A percentile compares a stretch with the other conserved stretches of the same genome.
Conservation (phyloP, 176 grass and related monocot genomes). For the bread wheat (Triticum aestivum) region DNA sequence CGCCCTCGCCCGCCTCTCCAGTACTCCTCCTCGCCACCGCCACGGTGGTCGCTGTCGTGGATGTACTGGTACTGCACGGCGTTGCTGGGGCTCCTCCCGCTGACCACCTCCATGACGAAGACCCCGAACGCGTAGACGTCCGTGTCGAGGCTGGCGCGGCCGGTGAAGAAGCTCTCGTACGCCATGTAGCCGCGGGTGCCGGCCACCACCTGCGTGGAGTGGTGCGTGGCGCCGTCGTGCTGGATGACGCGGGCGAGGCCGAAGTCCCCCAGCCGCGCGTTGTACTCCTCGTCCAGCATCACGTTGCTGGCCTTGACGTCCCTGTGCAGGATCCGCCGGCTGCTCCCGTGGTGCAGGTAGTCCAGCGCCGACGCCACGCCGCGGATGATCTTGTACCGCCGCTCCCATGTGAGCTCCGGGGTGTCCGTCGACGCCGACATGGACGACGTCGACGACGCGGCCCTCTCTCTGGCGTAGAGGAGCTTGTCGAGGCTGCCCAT, state of each 20-base stretch:
- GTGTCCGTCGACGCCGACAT: not conserved
- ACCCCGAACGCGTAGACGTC: slow-evolving; percentile 55
- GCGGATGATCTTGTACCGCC: slow-evolving; percentile 37
- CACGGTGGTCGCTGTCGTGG: not conserved
- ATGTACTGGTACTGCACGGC: not conserved
- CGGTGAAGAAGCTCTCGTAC: slow-evolving; percentile 64
- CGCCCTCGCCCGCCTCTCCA: not conserved
- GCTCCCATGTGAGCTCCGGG: slow-evolving; percentile 48
- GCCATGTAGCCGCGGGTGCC: slow-evolving; percentile 60
- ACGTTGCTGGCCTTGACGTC: slow-evolving; percentile 71
- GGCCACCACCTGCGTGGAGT: slow-evolving; percentile 49
- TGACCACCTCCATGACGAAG: slow-evolving; percentile 57
- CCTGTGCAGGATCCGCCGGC: slow-evolving; percentile 46
- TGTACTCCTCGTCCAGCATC: slow-evolving; percentile 53
- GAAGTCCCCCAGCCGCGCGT: slow-evolving; percentile 54
- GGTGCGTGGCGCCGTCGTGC: slow-evolving; percentile 46
- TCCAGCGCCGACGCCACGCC: slow-evolving; percentile 59
- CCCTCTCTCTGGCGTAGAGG: not conserved
- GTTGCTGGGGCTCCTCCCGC: slow-evolving; percentile 28
- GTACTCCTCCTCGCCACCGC: not conserved
- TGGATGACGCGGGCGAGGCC: slow-evolving; percentile 55
- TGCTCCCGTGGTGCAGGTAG: slow-evolving; percentile 63
- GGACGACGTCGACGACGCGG: not conserved
- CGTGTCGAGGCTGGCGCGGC: slow-evolving; percentile 50
- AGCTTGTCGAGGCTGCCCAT: slow-evolving; percentile 53